phyloP scores from a whole-genome alignment of 306 rosid genomes.

The Delonix regia region DNA sequence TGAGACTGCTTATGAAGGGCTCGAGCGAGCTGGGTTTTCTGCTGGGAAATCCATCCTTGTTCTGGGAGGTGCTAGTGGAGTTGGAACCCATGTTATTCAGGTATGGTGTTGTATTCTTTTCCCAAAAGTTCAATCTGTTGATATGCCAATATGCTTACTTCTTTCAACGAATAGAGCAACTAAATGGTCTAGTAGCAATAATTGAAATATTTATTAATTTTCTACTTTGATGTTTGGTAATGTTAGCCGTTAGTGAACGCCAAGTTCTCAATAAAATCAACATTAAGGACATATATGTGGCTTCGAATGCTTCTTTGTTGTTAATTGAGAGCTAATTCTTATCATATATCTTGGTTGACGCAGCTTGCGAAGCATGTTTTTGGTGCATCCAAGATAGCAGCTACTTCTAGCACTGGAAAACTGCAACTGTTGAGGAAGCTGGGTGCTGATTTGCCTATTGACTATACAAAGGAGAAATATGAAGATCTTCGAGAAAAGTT shows the following conservation, averaged over 20 bases:
- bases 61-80: slow-evolving; percentile 52
- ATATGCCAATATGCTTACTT: not conserved
- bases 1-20: not conserved
- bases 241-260: no score
- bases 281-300: not conserved
- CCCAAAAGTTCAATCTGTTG: not conserved
- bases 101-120: slow-evolving; percentile 3
- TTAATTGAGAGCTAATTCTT: not conserved
- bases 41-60: not conserved
- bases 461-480: slow-evolving; percentile 67
- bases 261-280: no score
- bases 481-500: slow-evolving; percentile 76
- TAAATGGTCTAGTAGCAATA: not conserved
- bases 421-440: slow-evolving; percentile 53
- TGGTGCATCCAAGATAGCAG: slow-evolving; percentile 74
- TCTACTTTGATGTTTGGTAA: not conserved
- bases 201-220: not conserved
- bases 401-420: slow-evolving; percentile 69
- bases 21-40: not conserved
- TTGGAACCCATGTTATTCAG: slow-evolving; percentile 57
- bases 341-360: not conserved
- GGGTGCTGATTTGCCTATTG: slow-evolving; percentile 79
- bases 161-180: not conserved
- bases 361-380: slow-evolving; percentile 82
- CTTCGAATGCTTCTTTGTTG: no score